Percentiles rank a stretch among this genome's conserved stretches.
These are phyloP conservation scores for Globisporangium parvum DNA, from an alignment of 352 stramenopile genomes.

Conservation along the genomic window DNA sequence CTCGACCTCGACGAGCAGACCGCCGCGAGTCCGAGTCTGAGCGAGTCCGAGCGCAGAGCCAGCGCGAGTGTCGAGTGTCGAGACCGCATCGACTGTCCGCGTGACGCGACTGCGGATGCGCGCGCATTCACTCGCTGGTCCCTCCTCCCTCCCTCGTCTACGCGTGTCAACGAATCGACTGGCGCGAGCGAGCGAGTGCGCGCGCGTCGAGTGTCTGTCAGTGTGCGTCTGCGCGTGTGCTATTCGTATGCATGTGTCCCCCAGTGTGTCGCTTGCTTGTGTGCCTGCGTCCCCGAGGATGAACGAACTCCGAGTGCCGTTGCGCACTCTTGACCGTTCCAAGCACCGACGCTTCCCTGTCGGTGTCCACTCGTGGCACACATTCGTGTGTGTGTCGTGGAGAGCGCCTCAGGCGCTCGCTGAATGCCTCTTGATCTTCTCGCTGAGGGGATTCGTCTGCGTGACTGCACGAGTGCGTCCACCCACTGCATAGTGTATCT, in stretches of 20 bases:
- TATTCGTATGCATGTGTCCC: neutral
- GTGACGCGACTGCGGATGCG: slow-evolving; percentile 6
- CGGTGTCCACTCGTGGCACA: slow-evolving; percentile 19
- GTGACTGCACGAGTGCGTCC: slow-evolving; percentile 3
- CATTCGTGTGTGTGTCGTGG: slow-evolving; percentile 19
- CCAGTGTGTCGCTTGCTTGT: too few relatives aligned
- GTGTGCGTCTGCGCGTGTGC: neutral
- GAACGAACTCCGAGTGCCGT: slow-evolving; percentile 17
- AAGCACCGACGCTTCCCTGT: slow-evolving; percentile 25
- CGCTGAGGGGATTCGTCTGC: slow-evolving; percentile 42
- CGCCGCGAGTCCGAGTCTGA: too few relatives aligned
- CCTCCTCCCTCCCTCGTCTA: neutral
- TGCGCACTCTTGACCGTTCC: slow-evolving; percentile 36
- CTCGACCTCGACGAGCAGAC: neutral
- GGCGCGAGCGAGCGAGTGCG: too few relatives aligned
- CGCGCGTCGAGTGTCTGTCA: neutral
- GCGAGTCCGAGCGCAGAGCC: too few relatives aligned
- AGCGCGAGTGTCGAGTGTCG: neutral
- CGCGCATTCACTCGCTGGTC: neutral
- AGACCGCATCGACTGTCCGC: neutral
- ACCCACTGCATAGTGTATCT: slow-evolving; percentile 3
- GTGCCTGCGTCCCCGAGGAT: slow-evolving; percentile 31
- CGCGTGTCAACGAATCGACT: neutral
- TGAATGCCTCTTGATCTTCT: slow-evolving; percentile 74
- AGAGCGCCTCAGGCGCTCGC: slow-evolving; percentile 64